These are phyloP conservation scores for Clarireedia monteithiana DNA, from an alignment of 2,329 filamentous ascomycete species.

Conservation along the genomic window DNA sequence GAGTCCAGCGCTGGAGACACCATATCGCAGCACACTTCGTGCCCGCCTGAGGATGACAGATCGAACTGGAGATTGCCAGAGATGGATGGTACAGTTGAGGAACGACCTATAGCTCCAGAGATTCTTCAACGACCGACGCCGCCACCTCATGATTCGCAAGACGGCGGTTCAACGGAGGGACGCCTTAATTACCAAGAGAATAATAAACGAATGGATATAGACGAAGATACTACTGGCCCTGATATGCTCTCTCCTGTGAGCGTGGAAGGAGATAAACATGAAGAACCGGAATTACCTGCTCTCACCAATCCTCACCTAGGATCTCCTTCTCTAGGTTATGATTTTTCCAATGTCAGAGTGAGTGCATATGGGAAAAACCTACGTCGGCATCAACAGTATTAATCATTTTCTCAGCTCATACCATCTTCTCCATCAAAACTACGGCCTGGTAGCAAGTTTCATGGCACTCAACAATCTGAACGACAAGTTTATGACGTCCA, in stretches of 20 bases:
- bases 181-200: constrained; percentile 26
- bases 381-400: background rate
- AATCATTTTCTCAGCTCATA: constrained; percentile 32
- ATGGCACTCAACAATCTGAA: constrained; percentile 88
- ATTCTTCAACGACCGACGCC: constrained; percentile 26
- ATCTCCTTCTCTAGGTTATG: constrained; percentile 42
- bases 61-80: constrained; percentile 28
- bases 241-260: constrained; percentile 31
- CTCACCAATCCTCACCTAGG: constrained; percentile 27
- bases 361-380: constrained; percentile 19
- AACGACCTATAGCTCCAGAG: constrained; percentile 21
- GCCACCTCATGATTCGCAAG: constrained; percentile 22
- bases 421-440: constrained; percentile 79
- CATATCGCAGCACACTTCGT: constrained; percentile 31
- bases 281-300: constrained; percentile 29
- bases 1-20: constrained; percentile 18
- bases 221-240: constrained; percentile 29
- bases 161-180: constrained; percentile 26
- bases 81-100: constrained; percentile 27
- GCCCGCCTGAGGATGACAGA: constrained; percentile 36
- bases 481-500: constrained; percentile 90
- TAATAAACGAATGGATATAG: constrained; percentile 36
- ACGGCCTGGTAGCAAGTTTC: constrained; percentile 79
- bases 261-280: constrained; percentile 32
- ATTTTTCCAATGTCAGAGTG: constrained; percentile 49